Conservation (phyloP, 495 filamentous ascomycete genomes). For the Aspergillus funiculosus region DNA sequence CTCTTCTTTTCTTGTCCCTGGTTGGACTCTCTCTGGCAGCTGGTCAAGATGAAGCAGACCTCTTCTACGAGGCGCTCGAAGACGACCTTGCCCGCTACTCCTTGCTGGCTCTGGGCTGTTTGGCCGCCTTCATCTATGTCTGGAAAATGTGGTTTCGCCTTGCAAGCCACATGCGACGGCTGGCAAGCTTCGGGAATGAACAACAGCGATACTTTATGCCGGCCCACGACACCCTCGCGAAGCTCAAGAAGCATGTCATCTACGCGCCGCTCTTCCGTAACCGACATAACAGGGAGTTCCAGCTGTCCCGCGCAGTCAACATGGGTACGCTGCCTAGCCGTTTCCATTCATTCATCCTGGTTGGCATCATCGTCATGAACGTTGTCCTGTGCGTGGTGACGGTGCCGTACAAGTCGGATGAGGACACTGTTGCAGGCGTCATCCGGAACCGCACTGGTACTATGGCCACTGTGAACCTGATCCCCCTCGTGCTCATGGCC, state of each 20-base stretch:
- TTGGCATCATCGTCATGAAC: conserved; percentile 69
- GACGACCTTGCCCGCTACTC: conserved; percentile 38
- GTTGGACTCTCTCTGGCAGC: conserved; percentile 26
- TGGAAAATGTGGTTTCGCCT: conserved; percentile 49
- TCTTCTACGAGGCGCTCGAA: conserved; percentile 32
- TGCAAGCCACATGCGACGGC: conserved; percentile 62
- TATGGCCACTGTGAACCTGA: conserved; percentile 72
- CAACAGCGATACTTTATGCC: conserved; percentile 57
- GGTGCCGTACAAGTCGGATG: conserved; percentile 50
- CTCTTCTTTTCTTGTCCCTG: conserved; percentile 23
- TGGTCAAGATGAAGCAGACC: conserved; percentile 4
- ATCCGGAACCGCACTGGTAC: conserved; percentile 71
- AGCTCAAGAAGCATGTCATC: conserved; percentile 71
- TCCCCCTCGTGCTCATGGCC: conserved; percentile 63
- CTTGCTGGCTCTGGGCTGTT: conserved; percentile 44
- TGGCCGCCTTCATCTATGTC: conserved; percentile 45
- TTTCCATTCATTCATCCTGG: conserved; percentile 68
- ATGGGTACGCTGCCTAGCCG: conserved; percentile 82
- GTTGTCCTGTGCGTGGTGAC: conserved; percentile 69
- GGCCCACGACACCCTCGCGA: conserved; percentile 46
- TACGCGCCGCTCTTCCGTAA: conserved; percentile 78
- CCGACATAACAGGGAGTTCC: conserved; percentile 83
- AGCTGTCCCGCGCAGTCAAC: conserved; percentile 68
- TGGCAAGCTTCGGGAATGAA: conserved; percentile 67
- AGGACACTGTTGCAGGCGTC: conserved; percentile 41